Evolutionary conservation across 2,329 filamentous ascomycete genomes (phyloP), one percentile per base, ranked within the genome.

Genomic region (Aspergillus tubingensis): DNA sequence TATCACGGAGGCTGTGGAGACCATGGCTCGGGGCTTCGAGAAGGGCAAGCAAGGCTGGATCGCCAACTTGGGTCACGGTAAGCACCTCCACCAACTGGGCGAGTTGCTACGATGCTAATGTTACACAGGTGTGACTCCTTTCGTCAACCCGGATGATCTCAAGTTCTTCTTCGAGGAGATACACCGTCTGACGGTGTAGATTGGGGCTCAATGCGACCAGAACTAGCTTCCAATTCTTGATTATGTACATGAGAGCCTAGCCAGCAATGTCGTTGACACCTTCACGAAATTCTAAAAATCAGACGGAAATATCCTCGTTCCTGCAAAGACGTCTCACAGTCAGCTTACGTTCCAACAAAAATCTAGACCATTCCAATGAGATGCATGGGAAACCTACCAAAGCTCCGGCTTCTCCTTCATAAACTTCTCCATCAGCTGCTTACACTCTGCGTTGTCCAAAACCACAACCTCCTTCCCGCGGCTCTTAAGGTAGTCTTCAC

Each of bases 101-200:
- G 38, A 19, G n/a, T 32, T 19, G n/a, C 4, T 15, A 23, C 17
- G 39, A 71, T 64, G 60, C 67, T 72, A 54, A 70, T 25, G 25
- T 38, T 61, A 60, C 59, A 62, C 70, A 95, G 91, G 92, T 62
- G 92, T 99, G 65, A 99, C 95, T 32, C 95, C 95, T 0, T 90
- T 93, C 65, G 95, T 99, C 57, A 90, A 98, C 68, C 95, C 95
- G 0, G 92, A 98, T 53, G 89, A 96, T 76, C 81, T 99, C 67
- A 94, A 88, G 75, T 96, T 96, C 79, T 99, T 91, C 81, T 94
- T 99, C 66, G 83, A 96, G 72, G 95, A 99, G 78, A 88, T 98
- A 59, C 92, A 96, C 76, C 85, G 91, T 15, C 65, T 79, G 48
- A 77, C 76, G 17, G 67, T 64, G n/a, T 72, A 59, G 65, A 36